These are phyloP conservation scores for Yueomyces sp. DNA, from an alignment of 805 yeast species.

Conservation along the genomic window DNA sequence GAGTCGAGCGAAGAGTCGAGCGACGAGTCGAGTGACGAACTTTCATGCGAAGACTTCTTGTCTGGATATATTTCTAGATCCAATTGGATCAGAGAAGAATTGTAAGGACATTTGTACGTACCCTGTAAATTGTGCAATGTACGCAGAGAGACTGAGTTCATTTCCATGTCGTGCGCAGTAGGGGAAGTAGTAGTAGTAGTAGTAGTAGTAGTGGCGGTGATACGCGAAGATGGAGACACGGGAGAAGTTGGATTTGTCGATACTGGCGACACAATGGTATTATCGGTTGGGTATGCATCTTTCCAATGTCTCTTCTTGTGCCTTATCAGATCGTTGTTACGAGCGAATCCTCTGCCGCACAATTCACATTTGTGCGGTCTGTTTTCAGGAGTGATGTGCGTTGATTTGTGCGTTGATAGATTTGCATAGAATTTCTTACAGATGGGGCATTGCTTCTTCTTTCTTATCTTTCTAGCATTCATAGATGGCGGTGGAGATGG, in stretches of 20 bases:
- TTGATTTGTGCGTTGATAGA: slow-evolving; percentile 70
- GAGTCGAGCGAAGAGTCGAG: background rate
- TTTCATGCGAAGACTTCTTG: slow-evolving; percentile 1
- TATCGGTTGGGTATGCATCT: slow-evolving; percentile 26
- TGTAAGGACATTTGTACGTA: slow-evolving; percentile 64
- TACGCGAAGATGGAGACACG: too few species aligned
- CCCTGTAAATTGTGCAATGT: background rate
- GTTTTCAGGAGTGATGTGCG: slow-evolving; percentile 56
- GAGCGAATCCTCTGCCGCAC: slow-evolving; percentile 75
- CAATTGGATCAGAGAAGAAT: slow-evolving; percentile 13
- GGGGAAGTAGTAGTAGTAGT: background rate
- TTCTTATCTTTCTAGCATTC: slow-evolving; percentile 32
- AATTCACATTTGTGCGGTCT: slow-evolving; percentile 69
- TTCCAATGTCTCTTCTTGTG: slow-evolving; percentile 81
- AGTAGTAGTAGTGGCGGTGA: background rate
- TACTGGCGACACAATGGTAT: background rate
- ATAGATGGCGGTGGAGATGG: background rate
- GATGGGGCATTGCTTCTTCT: slow-evolving; percentile 60
- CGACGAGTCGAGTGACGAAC: background rate
- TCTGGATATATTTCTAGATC: slow-evolving; percentile 13
- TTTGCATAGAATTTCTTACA: slow-evolving; percentile 61
- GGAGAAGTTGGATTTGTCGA: too few species aligned
- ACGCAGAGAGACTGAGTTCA: background rate
- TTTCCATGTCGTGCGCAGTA: background rate
- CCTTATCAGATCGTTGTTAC: slow-evolving; percentile 75